Base-by-base conservation (phyloP, 306 rosid species). In the Sophora flavescens region DNA sequence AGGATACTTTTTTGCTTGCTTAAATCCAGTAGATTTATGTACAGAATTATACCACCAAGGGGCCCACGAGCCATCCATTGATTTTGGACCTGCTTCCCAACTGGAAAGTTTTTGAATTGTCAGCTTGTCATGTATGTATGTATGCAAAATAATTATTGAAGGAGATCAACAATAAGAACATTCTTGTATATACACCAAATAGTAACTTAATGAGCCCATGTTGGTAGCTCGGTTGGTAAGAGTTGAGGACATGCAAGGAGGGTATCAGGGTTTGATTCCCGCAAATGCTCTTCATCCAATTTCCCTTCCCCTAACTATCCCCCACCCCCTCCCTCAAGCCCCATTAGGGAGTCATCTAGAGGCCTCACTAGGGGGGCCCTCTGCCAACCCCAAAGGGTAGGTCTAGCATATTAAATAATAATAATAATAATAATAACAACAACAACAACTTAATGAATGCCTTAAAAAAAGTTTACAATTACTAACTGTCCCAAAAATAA, bases 61-160 rank as follows among this genome's bases (percentile, higher is more conserved):
- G 48, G 92, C 92, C 97, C 97, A 90, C 72, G 83, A 26, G 44
- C 97, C 96, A 86, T 92, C 97, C 77, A 90, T 38, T 75, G 87
- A 79, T 82, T 87, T 92, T 36, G 89, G 88, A 68, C 97, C 96
- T 79, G 93, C 89, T 78, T 88, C 89, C 96, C 97, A 90, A 73
- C 97, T 92, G 86, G 68, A 56, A 81, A 13, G 39, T 47, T 62
- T 47, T 78, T n/a, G n/a, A 63, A 58, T 66, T 53, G 61, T 68
- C 70, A 83, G 68, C 47, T 75, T 63, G 68, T 76, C 75, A 80
- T 73, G 50, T 35, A 59, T 33, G 50, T 35, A 59, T 33, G 71
- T 22, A 50, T 35, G 67, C 35, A 70, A 76, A 83, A 63, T 53
- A 22, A 17, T 41, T 70, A 11, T 42, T 41, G 54, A 18, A 47